phyloP scores from a whole-genome alignment of 257 asterid genomes.

The Parsonsia alboflavescens region DNA sequence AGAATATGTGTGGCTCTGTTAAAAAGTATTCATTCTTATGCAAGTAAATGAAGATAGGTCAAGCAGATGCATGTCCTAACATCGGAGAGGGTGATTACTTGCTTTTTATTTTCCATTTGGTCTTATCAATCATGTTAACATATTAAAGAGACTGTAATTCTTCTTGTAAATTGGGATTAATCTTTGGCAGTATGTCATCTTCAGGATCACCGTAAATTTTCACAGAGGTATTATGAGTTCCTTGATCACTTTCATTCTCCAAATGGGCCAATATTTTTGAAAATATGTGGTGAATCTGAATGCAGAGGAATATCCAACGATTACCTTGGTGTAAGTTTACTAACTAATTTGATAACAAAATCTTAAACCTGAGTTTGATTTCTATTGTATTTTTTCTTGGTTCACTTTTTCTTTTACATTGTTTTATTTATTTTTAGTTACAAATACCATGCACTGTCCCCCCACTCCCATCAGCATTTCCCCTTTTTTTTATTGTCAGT shows the following conservation, averaged over 20 bases:
- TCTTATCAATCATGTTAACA: background rate
- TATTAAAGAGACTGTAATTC: background rate
- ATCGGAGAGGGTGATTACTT: background rate
- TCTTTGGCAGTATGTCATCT: background rate
- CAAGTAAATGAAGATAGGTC: background rate
- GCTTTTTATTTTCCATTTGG: background rate
- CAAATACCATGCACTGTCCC: too few species aligned
- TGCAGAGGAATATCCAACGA: slow-evolving; percentile 86
- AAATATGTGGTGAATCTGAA: slow-evolving; percentile 83
- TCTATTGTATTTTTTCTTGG: background rate
- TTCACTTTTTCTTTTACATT: background rate
- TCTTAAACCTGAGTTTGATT: background rate
- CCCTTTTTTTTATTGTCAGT: background rate
- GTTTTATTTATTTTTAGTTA: background rate
- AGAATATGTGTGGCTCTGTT: background rate
- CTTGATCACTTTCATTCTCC: slow-evolving; percentile 69
- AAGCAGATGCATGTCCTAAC: background rate
- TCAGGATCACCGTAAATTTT: slow-evolving; percentile 76
- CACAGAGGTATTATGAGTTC: slow-evolving; percentile 82
- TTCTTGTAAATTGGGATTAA: background rate
- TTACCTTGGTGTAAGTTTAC: slow-evolving; percentile 57
- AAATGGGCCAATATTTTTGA: slow-evolving; percentile 83
- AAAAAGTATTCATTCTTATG: background rate
- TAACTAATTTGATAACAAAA: background rate
- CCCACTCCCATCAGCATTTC: background rate